A percentile compares a stretch with the other conserved stretches of the same genome.
Evolutionary conservation across 2,329 filamentous ascomycete genomes (phyloP).

Genomic region (Penicillium brasilianum): DNA sequence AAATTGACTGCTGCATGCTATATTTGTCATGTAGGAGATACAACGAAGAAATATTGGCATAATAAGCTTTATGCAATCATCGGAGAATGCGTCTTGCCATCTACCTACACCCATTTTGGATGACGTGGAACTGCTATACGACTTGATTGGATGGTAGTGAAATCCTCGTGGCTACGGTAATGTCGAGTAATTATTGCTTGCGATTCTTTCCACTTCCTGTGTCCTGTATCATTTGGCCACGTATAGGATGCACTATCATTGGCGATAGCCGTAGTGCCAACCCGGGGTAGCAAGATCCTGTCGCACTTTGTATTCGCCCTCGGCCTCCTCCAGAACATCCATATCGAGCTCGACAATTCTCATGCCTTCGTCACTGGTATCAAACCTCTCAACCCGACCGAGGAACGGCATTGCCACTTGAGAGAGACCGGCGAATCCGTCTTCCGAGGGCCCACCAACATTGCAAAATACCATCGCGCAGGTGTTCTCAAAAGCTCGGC

Average conservation of each 20-base stretch:
- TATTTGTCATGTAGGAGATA: neutral
- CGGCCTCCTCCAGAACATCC: slow-evolving; percentile 47
- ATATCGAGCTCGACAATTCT: slow-evolving; percentile 57
- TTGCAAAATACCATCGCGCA: slow-evolving; percentile 62
- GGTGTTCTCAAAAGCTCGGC: slow-evolving; percentile 62
- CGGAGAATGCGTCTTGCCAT: neutral
- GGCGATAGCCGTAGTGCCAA: slow-evolving; percentile 17
- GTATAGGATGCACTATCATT: neutral
- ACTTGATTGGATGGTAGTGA: neutral
- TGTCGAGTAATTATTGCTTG: neutral
- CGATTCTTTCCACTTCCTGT: too few species aligned
- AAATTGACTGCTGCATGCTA: neutral
- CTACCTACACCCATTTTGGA: neutral
- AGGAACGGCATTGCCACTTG: slow-evolving; percentile 60
- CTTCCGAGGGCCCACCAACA: slow-evolving; percentile 57
- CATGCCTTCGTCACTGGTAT: slow-evolving; percentile 58
- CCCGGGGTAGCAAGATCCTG: slow-evolving; percentile 26
- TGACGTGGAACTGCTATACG: neutral
- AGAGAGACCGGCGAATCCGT: slow-evolving; percentile 58
- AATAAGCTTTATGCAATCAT: neutral
- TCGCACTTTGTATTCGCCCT: slow-evolving; percentile 52
- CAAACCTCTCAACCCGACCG: slow-evolving; percentile 53
- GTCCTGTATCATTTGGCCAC: neutral
- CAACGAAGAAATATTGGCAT: neutral
- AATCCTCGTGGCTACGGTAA: neutral